Evolutionary conservation across 495 filamentous ascomycete species (phyloP).

Genomic region (Rhizodiscina lignyota): DNA sequence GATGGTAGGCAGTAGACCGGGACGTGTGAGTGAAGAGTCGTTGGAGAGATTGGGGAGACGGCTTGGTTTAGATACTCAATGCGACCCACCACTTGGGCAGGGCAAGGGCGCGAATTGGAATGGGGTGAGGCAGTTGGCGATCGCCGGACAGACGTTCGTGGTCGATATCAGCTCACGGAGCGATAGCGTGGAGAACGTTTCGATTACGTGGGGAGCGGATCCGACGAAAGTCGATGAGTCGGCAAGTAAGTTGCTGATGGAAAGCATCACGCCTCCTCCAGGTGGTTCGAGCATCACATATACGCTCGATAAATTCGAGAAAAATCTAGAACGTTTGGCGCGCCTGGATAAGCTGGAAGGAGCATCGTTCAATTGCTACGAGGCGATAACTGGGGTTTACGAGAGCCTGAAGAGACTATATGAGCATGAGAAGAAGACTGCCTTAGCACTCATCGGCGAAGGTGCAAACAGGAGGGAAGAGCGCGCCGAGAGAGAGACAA

Average conservation of each 20-base stretch:
- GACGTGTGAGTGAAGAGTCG: constrained; percentile 59
- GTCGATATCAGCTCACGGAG: constrained; percentile 34
- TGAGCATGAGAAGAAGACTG: constrained; percentile 47
- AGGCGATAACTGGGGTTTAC: constrained; percentile 70
- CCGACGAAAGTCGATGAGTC: constrained; percentile 16
- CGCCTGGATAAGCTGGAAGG: constrained; percentile 49
- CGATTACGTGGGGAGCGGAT: constrained; percentile 14
- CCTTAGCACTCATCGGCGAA: constrained; percentile 30
- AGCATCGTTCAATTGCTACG: constrained; percentile 55
- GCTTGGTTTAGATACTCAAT: constrained; percentile 58
- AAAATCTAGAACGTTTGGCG: constrained; percentile 65
- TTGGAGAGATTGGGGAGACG: constrained; percentile 59
- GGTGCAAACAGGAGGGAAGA: constrained; percentile 20
- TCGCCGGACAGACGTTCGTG: constrained; percentile 48
- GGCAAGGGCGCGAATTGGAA: constrained; percentile 55
- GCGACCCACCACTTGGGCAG: constrained; percentile 38
- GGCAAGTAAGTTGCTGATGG: constrained; percentile 34
- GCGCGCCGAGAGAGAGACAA: constrained; percentile 30
- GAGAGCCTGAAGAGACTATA: constrained; percentile 45
- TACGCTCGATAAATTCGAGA: constrained; percentile 52
- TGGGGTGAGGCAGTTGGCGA: constrained; percentile 43
- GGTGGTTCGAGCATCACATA: constrained; percentile 31
- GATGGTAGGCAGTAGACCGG: constrained; percentile 19
- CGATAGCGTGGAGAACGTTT: constrained; percentile 29
- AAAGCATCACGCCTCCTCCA: constrained; percentile 30